Evolutionary conservation across 1,139 yeast genomes (phyloP).

Genomic region (Taphrina confusa): DNA sequence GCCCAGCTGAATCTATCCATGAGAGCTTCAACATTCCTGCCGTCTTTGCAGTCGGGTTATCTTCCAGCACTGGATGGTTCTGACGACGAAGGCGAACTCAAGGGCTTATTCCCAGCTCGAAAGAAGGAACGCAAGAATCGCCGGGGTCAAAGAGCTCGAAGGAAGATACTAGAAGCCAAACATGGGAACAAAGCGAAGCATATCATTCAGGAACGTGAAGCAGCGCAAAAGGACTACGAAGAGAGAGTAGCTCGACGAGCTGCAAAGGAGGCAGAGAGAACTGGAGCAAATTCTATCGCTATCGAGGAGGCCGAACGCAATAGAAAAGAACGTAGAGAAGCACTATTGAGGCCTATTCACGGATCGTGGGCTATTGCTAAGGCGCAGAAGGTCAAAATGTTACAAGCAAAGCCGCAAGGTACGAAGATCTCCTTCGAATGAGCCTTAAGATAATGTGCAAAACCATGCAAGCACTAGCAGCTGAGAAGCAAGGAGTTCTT

Average conservation of each 20-base stretch:
- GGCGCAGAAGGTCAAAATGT: slow-evolving; percentile 55
- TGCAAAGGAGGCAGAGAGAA: slow-evolving; percentile 44
- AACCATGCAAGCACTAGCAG: too few relatives aligned
- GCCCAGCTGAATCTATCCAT: not conserved
- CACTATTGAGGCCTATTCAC: slow-evolving; percentile 55
- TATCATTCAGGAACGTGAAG: slow-evolving; percentile 61
- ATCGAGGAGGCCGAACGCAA: slow-evolving; percentile 45
- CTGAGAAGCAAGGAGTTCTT: too few relatives aligned
- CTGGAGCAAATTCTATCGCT: slow-evolving; percentile 38
- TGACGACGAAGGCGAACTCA: slow-evolving; percentile 39
- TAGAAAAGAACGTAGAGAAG: slow-evolving; percentile 47
- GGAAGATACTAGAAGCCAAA: slow-evolving; percentile 91
- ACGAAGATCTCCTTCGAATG: slow-evolving; percentile 70
- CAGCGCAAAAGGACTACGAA: slow-evolving; percentile 54
- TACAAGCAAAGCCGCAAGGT: slow-evolving; percentile 67
- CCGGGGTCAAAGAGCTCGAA: slow-evolving; percentile 96
- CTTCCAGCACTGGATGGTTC: slow-evolving; percentile 34
- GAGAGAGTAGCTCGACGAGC: slow-evolving; percentile 53
- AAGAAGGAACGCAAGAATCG: slow-evolving; percentile 70
- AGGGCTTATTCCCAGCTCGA: slow-evolving; percentile 27
- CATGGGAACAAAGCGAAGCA: slow-evolving; percentile 86
- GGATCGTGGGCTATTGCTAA: slow-evolving; percentile 91
- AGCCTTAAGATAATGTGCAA: too few relatives aligned
- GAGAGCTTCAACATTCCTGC: slow-evolving; percentile 30
- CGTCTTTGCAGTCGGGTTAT: slow-evolving; percentile 35